Evolutionary conservation across 768 basidiomycete species (phyloP), one percentile per base, ranked within the genome.

Genomic region (Galerina sulciceps): DNA sequence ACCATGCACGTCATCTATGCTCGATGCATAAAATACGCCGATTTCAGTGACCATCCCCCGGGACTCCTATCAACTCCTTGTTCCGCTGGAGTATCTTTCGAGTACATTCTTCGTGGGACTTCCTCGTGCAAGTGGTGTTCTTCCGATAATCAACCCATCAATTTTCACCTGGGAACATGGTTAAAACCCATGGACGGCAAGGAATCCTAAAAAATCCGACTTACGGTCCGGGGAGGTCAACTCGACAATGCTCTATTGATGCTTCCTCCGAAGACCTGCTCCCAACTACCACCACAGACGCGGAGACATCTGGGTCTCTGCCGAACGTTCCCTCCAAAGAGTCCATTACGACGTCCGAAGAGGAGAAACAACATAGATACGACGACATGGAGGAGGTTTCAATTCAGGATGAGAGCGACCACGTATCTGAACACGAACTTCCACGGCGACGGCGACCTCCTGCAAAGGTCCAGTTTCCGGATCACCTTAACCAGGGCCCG

Each of bases 391-490:
- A 54, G 56, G 60, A 65, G 18, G 53, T 69, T 49, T 35, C 54
- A 11, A 58, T 64, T 10, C 65, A 71, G 42, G 54, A 66, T 22
- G 63, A 59, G 6, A 37, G 35, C 26, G 47, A 49, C 59, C 56
- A 65, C 42, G 15, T 5, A 31, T 8, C 17, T 41, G 41, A 42
- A 15, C 41, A 37, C 50, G 23, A 59, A 57, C 22, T 58, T 68
- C 44, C 46, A 68, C 18, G 53, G 37, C 11, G 35, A 51, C 36
- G 31, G 15, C 18, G 41, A 18, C 40, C 53, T 37, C 48, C 63
- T n/a, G 55, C 59, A 55, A 73, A 75, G 47, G 87, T 87, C 31
- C 87, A 87, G 68, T 87, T 88, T 61, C 75, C 76, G 4, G 80
- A 81, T 3, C 74, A 79, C 37, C 59, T 83, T 20, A 69, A 67